Evolutionary conservation across 768 basidiomycete species (phyloP), one percentile per base, ranked within the genome.

Genomic region (Suillus subluteus): DNA sequence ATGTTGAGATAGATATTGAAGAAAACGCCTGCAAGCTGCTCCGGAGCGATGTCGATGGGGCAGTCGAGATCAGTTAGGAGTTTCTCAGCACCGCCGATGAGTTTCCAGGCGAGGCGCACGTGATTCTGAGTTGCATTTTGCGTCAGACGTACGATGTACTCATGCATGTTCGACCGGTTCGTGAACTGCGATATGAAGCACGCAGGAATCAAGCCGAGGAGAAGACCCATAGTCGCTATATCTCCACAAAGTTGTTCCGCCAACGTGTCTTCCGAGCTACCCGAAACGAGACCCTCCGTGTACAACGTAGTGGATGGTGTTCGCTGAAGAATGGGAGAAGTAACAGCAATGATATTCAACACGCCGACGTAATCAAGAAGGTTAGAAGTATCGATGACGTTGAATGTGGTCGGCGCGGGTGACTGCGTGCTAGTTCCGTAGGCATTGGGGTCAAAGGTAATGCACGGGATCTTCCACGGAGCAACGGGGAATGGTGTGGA

Each of bases 311-410:
- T 68, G 2, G 68, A 73, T 52, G 71, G 70, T 23, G 71, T 69
- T 52, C 65, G 62, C 37, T 62, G 58, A 50, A 79, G 75, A 44
- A 77, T 54, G 12, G 75, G 76, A 48, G 58, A 30, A 12, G 73
- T 63, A 48, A 55, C 71, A 18, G 70, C 58, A 44, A 77, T 62
- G 5, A 78, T 41, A 46, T 78, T 78, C 37, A 78, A 50, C 32
- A 78, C 66, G 6, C 76, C 78, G 6, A 75, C 61, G 46, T 79
- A 68, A 58, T 78, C 77, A 38, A 70, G 69, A 23, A 78, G 12
- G 37, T 78, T 79, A 40, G 78, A 78, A 15, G 76, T 77, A 52
- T 78, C 70, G 44, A 78, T 78, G 48, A 79, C 75, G 32, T 79
- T 73, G 65, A 78, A 79, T 18, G 35, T 65, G 9, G 71, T 70